Conservation (phyloP, 352 stramenopile species). For the Phytophthora megakarya region DNA sequence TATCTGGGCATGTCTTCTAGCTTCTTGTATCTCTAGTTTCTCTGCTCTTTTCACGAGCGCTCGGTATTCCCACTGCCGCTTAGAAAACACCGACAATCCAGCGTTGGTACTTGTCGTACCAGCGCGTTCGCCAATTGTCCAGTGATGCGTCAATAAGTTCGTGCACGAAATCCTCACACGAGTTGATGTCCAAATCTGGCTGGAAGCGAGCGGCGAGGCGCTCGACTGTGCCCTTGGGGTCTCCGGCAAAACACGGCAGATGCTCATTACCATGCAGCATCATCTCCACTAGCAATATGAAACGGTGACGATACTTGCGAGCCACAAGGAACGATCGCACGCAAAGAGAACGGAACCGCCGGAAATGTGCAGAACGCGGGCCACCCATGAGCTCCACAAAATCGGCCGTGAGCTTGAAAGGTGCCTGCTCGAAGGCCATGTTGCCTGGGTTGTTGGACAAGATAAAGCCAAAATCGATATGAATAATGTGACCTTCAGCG, state of each 20-base stretch:
- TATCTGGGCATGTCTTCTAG: slow-evolving; percentile 29
- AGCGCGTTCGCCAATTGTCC: slow-evolving; percentile 96
- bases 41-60: slow-evolving; percentile 3
- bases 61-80: background rate
- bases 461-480: slow-evolving; percentile 98
- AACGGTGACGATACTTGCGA: slow-evolving; percentile 94
- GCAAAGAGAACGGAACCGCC: slow-evolving; percentile 95
- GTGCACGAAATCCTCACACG: slow-evolving; percentile 95
- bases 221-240: slow-evolving; percentile 91
- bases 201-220: slow-evolving; percentile 93
- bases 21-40: slow-evolving; percentile 26
- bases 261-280: slow-evolving; percentile 97
- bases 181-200: slow-evolving; percentile 93
- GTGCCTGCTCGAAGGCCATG: slow-evolving; percentile 94
- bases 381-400: slow-evolving; percentile 97
- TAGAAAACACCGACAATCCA: slow-evolving; percentile 92
- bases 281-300: slow-evolving; percentile 97
- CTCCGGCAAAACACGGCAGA: slow-evolving; percentile 94
- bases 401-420: slow-evolving; percentile 98
- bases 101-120: slow-evolving; percentile 96
- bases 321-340: slow-evolving; percentile 96
- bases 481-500: slow-evolving; percentile 95
- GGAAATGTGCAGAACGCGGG: slow-evolving; percentile 91
- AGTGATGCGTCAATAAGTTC: slow-evolving; percentile 95
- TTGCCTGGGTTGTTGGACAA: slow-evolving; percentile 94